Base-by-base conservation (phyloP, 129 eudicot species). In the Oenanthe sinensis region DNA sequence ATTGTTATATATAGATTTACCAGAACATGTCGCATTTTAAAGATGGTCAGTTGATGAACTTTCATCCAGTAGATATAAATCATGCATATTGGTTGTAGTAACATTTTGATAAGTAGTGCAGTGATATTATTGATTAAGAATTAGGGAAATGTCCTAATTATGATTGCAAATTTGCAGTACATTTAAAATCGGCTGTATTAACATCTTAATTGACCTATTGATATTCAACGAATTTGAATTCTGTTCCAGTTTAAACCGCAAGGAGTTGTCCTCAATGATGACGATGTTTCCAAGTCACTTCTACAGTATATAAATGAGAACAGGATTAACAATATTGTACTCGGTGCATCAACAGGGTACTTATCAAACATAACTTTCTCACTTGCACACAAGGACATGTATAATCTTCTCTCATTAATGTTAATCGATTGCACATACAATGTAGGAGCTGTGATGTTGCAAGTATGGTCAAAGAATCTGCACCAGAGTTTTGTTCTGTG, bases 401-500 rank as follows among this genome's bases (percentile, higher is more conserved):
- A 39, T 28, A 33, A 50, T 37, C 12, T 36, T 44, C 33, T 62
- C 69, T 48, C 24, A 22, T 7, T 48, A 58, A 24, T 10, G 24
- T 52, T 36, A 58, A 58, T 58, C 14, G 30, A 58, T 20, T 62
- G 17, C 77, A 74, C 84, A 86, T 89, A 81, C 77, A 81, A 50
- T 85, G 82, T 60, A 74, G 84, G 82, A 79, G 62, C 40, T 54
- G 42, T 28, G 93, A 89, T 83, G 82, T 87, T 65, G 86, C 89
- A 54, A 80, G 84, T 39, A 5, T 49, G 33, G 45, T 86, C 28
- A 74, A 74, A 62, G 87, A 85, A 77, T 48, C 79, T 43, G 91
- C 85, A 28, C 96, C 92, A 0, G 91, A 85, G n/a, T 90, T 88
- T 77, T 90, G 96, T 75, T 84, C 90, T 0, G 96, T 90, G 39